Percentiles rank a stretch among this genome's conserved stretches.
phyloP scores from a whole-genome alignment of 257 asterid genomes.

The Nicotiana noctiflora region DNA sequence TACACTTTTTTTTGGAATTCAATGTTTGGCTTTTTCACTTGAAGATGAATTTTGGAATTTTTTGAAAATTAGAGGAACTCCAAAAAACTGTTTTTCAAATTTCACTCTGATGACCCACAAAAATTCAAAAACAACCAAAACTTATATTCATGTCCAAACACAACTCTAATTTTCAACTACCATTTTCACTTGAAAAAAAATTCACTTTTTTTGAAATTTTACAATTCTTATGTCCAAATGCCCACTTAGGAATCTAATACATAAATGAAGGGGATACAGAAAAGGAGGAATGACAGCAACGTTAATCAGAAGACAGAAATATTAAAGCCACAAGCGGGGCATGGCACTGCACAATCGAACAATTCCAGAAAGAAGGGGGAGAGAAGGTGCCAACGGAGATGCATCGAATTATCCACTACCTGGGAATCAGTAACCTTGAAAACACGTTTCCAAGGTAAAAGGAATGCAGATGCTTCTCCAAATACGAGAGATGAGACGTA shows the following conservation, averaged over 20 bases:
- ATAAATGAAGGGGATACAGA: not conserved
- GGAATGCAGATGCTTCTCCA: constrained; percentile 92
- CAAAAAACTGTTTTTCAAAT: too few species aligned
- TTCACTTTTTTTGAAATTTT: too few species aligned
- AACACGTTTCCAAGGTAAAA: constrained; percentile 98
- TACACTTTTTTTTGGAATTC: too few species aligned
- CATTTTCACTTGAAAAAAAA: too few species aligned
- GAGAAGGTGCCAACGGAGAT: not conserved
- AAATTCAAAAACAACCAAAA: too few species aligned
- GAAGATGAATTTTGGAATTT: too few species aligned
- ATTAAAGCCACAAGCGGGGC: not conserved
- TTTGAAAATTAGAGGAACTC: too few species aligned
- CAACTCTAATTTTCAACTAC: too few species aligned
- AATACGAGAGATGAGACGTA: constrained; percentile 89
- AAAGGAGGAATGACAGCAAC: not conserved
- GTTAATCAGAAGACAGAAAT: not conserved
- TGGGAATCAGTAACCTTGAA: constrained; percentile 90
- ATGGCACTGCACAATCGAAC: not conserved
- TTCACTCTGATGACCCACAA: too few species aligned
- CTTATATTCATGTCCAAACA: too few species aligned
- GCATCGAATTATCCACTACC: constrained; percentile 35
- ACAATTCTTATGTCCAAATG: too few species aligned
- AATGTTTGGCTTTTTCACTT: too few species aligned
- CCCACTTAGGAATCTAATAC: not conserved
- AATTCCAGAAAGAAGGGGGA: not conserved